Conservation (phyloP, 2,329 filamentous ascomycete species). For the Rasamsonia emersonii region DNA sequence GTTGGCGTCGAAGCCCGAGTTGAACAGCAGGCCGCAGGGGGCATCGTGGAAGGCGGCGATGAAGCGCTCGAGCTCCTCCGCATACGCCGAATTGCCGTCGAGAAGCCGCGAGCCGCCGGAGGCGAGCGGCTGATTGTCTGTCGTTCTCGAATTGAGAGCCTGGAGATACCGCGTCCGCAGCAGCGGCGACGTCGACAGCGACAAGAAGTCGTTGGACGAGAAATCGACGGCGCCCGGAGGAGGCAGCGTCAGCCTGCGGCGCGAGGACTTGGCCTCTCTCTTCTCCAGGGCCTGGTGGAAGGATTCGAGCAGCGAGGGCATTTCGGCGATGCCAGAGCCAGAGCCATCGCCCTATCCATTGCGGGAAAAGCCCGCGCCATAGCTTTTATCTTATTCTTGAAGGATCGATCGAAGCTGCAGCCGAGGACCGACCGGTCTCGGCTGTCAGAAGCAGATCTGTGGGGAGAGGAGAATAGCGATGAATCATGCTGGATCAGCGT, state of each 20-base stretch:
- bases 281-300: conserved; percentile 26
- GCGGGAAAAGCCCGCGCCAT: no score
- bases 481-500: no score
- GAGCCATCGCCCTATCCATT: background rate
- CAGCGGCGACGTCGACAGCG: conserved; percentile 34
- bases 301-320: conserved; percentile 18
- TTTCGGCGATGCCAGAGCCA: conserved; percentile 8
- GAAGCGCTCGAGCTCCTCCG: conserved; percentile 48
- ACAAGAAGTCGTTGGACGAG: conserved; percentile 59
- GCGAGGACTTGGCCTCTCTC: conserved; percentile 36
- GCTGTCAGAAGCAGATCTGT: no score
- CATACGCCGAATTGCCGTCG: conserved; percentile 56
- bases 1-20: conserved; percentile 61
- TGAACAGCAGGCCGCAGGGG: conserved; percentile 50
- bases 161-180: conserved; percentile 4
- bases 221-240: conserved; percentile 45
- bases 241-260: conserved; percentile 40
- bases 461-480: no score
- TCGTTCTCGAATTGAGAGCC: conserved; percentile 1
- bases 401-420: no score
- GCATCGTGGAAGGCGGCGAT: conserved; percentile 55
- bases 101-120: conserved; percentile 42
- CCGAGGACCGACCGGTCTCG: no score
- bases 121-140: background rate
- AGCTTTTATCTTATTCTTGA: no score